A percentile compares a stretch with the other conserved stretches of the same genome.
Conservation (phyloP, 495 filamentous ascomycete species). For the Tricharina praecox region DNA sequence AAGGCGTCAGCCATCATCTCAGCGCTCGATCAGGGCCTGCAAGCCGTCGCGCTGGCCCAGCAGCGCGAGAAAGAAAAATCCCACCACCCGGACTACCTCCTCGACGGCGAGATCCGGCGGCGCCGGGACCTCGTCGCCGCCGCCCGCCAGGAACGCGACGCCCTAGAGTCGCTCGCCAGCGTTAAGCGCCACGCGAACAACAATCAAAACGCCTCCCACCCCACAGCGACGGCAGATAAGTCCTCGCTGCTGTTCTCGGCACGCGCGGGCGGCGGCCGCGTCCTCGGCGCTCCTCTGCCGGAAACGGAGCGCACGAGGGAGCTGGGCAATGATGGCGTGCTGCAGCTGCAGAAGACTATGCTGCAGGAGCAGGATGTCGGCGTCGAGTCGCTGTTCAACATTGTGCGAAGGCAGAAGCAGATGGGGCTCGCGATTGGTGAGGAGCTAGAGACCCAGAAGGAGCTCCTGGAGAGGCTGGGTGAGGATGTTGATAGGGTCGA, state of each 20-base stretch:
- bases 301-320: constrained; percentile 81
- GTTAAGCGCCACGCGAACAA: constrained; percentile 30
- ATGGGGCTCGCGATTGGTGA: constrained; percentile 70
- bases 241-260: constrained; percentile 37
- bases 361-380: constrained; percentile 76
- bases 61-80: constrained; percentile 27
- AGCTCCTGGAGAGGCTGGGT: constrained; percentile 58
- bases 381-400: constrained; percentile 56
- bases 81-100: constrained; percentile 34
- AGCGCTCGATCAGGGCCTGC: constrained; percentile 55
- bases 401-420: constrained; percentile 66
- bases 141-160: constrained; percentile 69
- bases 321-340: constrained; percentile 73
- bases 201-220: constrained; percentile 18
- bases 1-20: constrained; percentile 51
- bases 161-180: constrained; percentile 62
- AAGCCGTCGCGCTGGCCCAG: constrained; percentile 34
- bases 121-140: constrained; percentile 61
- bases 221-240: constrained; percentile 41
- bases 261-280: constrained; percentile 33
- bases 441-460: constrained; percentile 71
- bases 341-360: constrained; percentile 67
- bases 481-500: constrained; percentile 55
- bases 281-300: constrained; percentile 56
- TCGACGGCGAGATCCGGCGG: constrained; percentile 75